A percentile compares a stretch with the other conserved stretches of the same genome.
Evolutionary conservation across 2,329 filamentous ascomycete species (phyloP).

Genomic region (Trichoderma citrinoviride): DNA sequence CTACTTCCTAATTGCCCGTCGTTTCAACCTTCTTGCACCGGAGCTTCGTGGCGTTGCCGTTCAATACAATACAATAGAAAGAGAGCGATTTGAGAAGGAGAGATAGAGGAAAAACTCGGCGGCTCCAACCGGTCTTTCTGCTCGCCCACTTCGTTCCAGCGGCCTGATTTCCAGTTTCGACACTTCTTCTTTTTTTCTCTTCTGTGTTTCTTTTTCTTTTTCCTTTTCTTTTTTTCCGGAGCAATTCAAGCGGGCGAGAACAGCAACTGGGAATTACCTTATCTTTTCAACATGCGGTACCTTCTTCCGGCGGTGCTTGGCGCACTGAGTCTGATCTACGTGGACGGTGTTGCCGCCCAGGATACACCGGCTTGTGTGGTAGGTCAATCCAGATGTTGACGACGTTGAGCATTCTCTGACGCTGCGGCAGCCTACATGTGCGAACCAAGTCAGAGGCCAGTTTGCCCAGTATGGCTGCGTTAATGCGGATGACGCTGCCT

Average conservation of each 20-base stretch:
- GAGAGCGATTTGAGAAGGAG: background rate
- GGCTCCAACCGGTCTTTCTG: background rate
- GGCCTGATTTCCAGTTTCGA: background rate
- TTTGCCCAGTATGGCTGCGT: slow-evolving; percentile 29
- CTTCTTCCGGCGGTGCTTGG: slow-evolving; percentile 31
- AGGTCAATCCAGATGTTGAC: slow-evolving; percentile 26
- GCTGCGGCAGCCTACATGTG: slow-evolving; percentile 26
- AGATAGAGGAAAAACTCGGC: background rate
- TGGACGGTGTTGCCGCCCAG: slow-evolving; percentile 30
- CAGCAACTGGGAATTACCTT: background rate
- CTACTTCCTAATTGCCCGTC: background rate
- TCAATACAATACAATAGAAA: too few relatives aligned
- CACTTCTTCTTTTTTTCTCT: background rate
- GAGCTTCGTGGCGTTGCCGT: background rate
- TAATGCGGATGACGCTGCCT: slow-evolving; percentile 35
- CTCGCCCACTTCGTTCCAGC: background rate
- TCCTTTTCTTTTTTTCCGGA: background rate
- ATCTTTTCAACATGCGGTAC: slow-evolving; percentile 23
- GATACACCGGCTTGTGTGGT: slow-evolving; percentile 32
- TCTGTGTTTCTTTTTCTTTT: background rate
- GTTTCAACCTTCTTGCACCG: background rate
- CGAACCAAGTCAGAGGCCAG: slow-evolving; percentile 24
- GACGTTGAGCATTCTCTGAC: background rate
- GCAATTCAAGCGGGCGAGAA: too few relatives aligned
- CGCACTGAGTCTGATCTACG: slow-evolving; percentile 32